These are phyloP conservation scores for Colletotrichum liriopes DNA, from an alignment of 2,329 filamentous ascomycete genomes.

Conservation along the genomic window DNA sequence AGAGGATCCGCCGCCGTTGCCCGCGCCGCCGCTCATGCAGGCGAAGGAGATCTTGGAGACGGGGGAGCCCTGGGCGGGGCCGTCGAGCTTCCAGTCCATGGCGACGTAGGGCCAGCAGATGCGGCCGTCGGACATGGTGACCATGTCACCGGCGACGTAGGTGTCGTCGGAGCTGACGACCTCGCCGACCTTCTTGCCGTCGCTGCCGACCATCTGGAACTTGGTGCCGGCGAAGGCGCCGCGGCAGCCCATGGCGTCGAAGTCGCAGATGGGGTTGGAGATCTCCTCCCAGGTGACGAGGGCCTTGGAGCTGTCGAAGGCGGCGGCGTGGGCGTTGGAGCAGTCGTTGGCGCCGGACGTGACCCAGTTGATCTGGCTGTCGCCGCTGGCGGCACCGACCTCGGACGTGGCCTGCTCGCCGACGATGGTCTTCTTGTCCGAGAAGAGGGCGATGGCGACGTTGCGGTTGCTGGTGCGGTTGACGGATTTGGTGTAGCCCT, in stretches of 20 bases:
- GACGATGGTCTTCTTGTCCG: slow-evolving; percentile 71
- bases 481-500: slow-evolving; percentile 65
- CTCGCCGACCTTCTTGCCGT: slow-evolving; percentile 67
- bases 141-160: slow-evolving; percentile 75
- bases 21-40: slow-evolving; percentile 55
- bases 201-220: slow-evolving; percentile 70
- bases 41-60: slow-evolving; percentile 68
- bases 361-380: slow-evolving; percentile 73
- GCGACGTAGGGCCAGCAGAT: slow-evolving; percentile 75
- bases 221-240: slow-evolving; percentile 72
- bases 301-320: slow-evolving; percentile 66
- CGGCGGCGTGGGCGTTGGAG: slow-evolving; percentile 72
- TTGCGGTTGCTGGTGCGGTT: slow-evolving; percentile 73
- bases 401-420: slow-evolving; percentile 68
- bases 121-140: slow-evolving; percentile 70
- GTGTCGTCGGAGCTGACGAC: slow-evolving; percentile 66
- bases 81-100: slow-evolving; percentile 66
- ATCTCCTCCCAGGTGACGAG: slow-evolving; percentile 76
- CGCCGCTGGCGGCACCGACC: slow-evolving; percentile 68
- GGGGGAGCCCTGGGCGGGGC: slow-evolving; percentile 48
- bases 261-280: slow-evolving; percentile 67
- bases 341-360: slow-evolving; percentile 66
- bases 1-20: slow-evolving; percentile 57
- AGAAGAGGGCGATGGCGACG: slow-evolving; percentile 70
- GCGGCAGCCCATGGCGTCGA: slow-evolving; percentile 72